phyloP scores from a whole-genome alignment of 2,329 filamentous ascomycete species.

The Aspergillus alliaceus region DNA sequence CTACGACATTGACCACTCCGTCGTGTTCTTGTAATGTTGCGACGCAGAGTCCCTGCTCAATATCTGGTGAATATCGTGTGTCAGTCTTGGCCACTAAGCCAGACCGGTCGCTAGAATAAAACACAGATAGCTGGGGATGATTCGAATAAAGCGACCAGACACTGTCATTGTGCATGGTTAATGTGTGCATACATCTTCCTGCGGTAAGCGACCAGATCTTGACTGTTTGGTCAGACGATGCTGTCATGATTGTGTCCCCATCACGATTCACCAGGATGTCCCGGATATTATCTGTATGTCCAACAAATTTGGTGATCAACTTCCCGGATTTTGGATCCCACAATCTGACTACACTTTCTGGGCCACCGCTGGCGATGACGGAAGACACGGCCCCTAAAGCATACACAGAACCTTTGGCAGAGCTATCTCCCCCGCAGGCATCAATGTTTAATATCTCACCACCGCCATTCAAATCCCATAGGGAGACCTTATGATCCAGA shows the following conservation, averaged over 20 bases:
- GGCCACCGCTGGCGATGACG: slow-evolving; percentile 87
- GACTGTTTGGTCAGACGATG: slow-evolving; percentile 93
- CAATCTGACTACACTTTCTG: slow-evolving; percentile 86
- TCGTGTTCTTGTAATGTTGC: slow-evolving; percentile 92
- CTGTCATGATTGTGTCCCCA: slow-evolving; percentile 88
- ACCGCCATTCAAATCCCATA: slow-evolving; percentile 89
- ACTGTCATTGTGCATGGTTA: slow-evolving; percentile 98
- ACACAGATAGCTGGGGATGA: slow-evolving; percentile 79
- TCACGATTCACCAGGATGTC: slow-evolving; percentile 86
- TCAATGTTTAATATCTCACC: slow-evolving; percentile 87
- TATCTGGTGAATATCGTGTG: slow-evolving; percentile 69
- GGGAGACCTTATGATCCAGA: slow-evolving; percentile 83
- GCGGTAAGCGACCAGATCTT: slow-evolving; percentile 97
- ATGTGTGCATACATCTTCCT: slow-evolving; percentile 93
- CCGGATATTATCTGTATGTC: slow-evolving; percentile 91
- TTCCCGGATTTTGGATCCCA: slow-evolving; percentile 91
- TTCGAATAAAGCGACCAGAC: slow-evolving; percentile 95
- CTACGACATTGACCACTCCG: slow-evolving; percentile 59
- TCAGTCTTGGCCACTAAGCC: slow-evolving; percentile 97
- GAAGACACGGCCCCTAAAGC: slow-evolving; percentile 77
- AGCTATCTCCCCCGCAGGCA: slow-evolving; percentile 69
- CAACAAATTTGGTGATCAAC: slow-evolving; percentile 92
- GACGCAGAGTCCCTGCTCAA: slow-evolving; percentile 85
- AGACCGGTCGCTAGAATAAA: slow-evolving; percentile 92
- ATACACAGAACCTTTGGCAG: slow-evolving; percentile 93